Conservation (phyloP, 2,329 filamentous ascomycete species). For the Bipolaris cookei region DNA sequence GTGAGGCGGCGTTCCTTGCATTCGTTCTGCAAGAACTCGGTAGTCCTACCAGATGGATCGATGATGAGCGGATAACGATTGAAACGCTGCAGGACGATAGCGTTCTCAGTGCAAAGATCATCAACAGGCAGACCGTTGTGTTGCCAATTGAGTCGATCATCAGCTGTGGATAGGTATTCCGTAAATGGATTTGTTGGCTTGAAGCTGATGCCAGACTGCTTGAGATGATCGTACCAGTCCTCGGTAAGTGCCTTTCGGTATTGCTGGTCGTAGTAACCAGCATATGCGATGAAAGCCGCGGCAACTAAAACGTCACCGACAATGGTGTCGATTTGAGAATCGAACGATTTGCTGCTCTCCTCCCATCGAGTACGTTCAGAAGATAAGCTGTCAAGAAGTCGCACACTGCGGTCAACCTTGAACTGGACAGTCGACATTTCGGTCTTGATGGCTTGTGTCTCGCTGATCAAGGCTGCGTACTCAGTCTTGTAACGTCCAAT, state of each 20-base stretch:
- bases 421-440: conserved; percentile 97
- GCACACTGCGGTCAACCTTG: conserved; percentile 96
- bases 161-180: conserved; percentile 94
- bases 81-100: conserved; percentile 95
- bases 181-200: conserved; percentile 94
- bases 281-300: conserved; percentile 96
- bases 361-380: conserved; percentile 95
- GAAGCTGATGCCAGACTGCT: conserved; percentile 89
- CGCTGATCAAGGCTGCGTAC: conserved; percentile 93
- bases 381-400: conserved; percentile 90
- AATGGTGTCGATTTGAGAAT: conserved; percentile 95
- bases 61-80: conserved; percentile 98
- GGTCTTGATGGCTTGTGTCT: conserved; percentile 94
- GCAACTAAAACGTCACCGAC: conserved; percentile 95
- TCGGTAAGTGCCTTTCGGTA: conserved; percentile 98
- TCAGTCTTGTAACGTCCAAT: conserved; percentile 96
- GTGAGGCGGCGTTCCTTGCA: conserved; percentile 92
- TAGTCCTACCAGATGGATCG: conserved; percentile 92
- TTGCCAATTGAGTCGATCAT: conserved; percentile 95
- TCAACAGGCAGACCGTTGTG: conserved; percentile 92
- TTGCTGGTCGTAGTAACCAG: conserved; percentile 95
- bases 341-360: conserved; percentile 95
- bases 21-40: conserved; percentile 93
- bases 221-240: conserved; percentile 93
- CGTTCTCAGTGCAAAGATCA: conserved; percentile 97